A percentile compares a stretch with the other conserved stretches of the same genome.
Evolutionary conservation across 2,329 filamentous ascomycete genomes (phyloP).

Genomic region (Calonectria multiphialidica): DNA sequence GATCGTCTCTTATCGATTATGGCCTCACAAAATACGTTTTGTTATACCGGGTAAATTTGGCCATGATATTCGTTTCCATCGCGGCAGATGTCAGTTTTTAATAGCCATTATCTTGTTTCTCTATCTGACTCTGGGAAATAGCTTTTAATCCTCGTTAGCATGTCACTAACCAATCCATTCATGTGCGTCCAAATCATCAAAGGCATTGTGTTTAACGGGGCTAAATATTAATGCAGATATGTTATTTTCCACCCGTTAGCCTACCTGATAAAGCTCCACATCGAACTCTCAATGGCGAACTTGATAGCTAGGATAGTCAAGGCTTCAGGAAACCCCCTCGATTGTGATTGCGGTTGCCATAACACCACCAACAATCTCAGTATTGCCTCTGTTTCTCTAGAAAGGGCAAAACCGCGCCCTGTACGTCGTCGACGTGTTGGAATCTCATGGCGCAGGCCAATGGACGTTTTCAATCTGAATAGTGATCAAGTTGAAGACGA

Average conservation of each 20-base stretch:
- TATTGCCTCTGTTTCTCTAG: neutral
- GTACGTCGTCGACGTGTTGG: neutral
- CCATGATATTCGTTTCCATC: conserved; percentile 48
- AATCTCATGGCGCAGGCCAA: neutral
- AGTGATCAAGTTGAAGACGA: neutral
- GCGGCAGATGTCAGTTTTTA: conserved; percentile 68
- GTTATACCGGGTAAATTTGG: conserved; percentile 17
- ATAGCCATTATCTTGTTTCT: neutral
- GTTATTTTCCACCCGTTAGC: conserved; percentile 41
- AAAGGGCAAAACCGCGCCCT: neutral
- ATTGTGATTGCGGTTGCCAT: conserved; percentile 36
- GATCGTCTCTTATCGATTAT: conserved; percentile 78
- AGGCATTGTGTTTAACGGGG: neutral
- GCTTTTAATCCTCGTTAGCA: conserved; percentile 38
- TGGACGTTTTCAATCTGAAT: neutral
- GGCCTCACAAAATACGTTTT: conserved; percentile 69
- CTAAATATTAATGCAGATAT: conserved; percentile 29
- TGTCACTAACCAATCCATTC: conserved; percentile 37
- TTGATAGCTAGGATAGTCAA: conserved; percentile 43
- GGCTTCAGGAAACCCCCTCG: conserved; percentile 30
- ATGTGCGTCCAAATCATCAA: conserved; percentile 20
- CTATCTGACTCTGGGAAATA: neutral
- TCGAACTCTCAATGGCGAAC: conserved; percentile 42
- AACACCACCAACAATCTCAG: neutral
- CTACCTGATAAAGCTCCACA: conserved; percentile 42